Evolutionary conservation across 2,329 filamentous ascomycete genomes (phyloP), one percentile per base, ranked within the genome.

Genomic region (Trichoderma sp.): DNA sequence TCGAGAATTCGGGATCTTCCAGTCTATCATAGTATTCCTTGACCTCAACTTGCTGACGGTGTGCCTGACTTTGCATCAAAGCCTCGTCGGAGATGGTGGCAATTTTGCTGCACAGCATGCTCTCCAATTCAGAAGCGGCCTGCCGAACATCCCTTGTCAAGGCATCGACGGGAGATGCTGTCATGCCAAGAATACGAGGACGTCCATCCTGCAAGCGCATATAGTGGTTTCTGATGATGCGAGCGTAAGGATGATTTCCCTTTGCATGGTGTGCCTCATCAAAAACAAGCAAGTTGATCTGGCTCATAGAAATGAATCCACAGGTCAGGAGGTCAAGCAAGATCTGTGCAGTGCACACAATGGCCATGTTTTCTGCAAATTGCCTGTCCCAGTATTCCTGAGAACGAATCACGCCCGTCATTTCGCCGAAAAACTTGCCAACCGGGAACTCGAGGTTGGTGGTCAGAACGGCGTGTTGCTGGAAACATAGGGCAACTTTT

Each of bases 251-350:
- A 77, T 99, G 96, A 66, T 94, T 92, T 79, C 95, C 97, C 82
- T 99, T 99, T 0, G 95, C 90, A 78, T 98, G 96, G 77, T 99
- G 96, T 6, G 95, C 96, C 81, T 99, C 96, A 77, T 99, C 96
- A 75, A 99, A 97, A 72, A 98, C 90, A 47, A 99, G 85, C 1
- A 99, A 87, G 77, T 95, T 98, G 80, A 98, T 94, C 75, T 92
- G 89, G 20, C 88, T 84, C 83, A 99, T 97, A 11, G 81, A 87
- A 72, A 98, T 87, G 80, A 94, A 97, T 0, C 92, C 91, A 76
- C 92, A 92, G 74, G 91, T 88, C 3, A 99, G 86, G 75, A 92
- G 94, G 73, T 93, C 89, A 43, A 92, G 87, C 5, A 98, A 85
- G 3, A 98, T 92, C 76, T 96, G 94, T 0, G 95, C 95, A 0